Conservation (phyloP, 768 basidiomycete genomes). For the Tulasnella sp. region DNA sequence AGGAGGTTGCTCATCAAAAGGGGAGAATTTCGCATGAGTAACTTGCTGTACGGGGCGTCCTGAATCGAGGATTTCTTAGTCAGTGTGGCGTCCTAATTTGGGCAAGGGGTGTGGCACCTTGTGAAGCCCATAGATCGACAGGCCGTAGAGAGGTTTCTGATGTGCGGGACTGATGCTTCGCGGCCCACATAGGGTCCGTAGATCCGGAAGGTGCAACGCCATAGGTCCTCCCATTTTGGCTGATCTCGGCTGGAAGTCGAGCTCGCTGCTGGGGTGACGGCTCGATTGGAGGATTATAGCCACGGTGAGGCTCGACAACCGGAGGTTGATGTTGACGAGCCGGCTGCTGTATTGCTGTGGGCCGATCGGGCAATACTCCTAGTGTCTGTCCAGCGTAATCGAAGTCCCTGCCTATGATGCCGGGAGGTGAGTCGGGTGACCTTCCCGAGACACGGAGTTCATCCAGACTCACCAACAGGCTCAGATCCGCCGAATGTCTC, state of each 20-base stretch:
- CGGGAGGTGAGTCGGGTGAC: constrained; percentile 13
- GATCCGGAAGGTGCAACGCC: neutral
- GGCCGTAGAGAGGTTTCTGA: constrained; percentile 31
- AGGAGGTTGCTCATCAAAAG: constrained; percentile 9
- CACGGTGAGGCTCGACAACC: neutral
- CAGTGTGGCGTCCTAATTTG: neutral
- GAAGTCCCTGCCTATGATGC: constrained; percentile 71
- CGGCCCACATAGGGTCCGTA: neutral
- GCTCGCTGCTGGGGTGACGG: neutral
- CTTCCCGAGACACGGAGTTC: neutral
- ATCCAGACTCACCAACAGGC: constrained; percentile 54
- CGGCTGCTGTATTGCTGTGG: neutral
- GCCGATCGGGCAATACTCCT: constrained; percentile 13
- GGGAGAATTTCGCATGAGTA: constrained; percentile 10
- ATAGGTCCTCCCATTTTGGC: neutral
- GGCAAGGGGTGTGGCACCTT: constrained; percentile 9
- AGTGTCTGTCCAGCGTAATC: constrained; percentile 59
- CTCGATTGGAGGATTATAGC: neutral
- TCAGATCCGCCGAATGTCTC: constrained; percentile 83
- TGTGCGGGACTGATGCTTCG: constrained; percentile 26
- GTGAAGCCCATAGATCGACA: neutral
- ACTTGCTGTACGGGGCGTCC: neutral
- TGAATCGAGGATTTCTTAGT: neutral
- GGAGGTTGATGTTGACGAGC: neutral
- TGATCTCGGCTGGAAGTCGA: neutral